These are phyloP conservation scores for Botryococcus braunii DNA, from an alignment of 163 green algal genomes.

Conservation along the genomic window DNA sequence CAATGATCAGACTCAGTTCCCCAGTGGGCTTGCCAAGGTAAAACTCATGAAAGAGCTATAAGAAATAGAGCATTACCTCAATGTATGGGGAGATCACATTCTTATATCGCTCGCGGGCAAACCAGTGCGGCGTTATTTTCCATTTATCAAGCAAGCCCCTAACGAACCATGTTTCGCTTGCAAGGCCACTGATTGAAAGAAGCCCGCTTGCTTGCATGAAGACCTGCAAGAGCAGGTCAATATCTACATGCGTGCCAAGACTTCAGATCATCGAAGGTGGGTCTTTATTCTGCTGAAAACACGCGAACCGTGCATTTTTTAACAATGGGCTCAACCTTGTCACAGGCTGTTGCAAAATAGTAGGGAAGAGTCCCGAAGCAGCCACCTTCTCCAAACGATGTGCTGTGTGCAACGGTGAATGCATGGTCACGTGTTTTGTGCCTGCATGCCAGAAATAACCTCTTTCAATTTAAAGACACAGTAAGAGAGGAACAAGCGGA, in stretches of 20 bases:
- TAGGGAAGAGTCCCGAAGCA: slow-evolving; percentile 43
- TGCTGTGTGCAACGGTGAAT: slow-evolving; percentile 32
- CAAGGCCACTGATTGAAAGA: slow-evolving; percentile 37
- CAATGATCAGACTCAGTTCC: neutral
- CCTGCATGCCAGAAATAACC: slow-evolving; percentile 6
- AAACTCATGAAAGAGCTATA: neutral
- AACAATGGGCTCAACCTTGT: slow-evolving; percentile 23
- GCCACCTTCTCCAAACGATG: slow-evolving; percentile 54
- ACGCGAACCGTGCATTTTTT: neutral
- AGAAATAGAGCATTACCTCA: neutral
- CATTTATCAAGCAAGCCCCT: slow-evolving; percentile 43
- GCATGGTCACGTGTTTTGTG: slow-evolving; percentile 5
- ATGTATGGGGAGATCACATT: slow-evolving; percentile 33
- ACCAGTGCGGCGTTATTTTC: slow-evolving; percentile 24
- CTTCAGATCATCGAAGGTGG: neutral
- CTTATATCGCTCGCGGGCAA: slow-evolving; percentile 54
- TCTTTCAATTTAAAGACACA: neutral
- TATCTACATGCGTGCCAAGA: neutral
- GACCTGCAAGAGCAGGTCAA: slow-evolving; percentile 13
- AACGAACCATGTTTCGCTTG: slow-evolving; percentile 30
- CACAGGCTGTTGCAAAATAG: slow-evolving; percentile 52
- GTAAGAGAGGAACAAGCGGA: neutral
- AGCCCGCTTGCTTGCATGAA: slow-evolving; percentile 33
- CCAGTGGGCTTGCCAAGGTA: neutral
- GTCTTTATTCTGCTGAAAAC: neutral